Conservation (phyloP, 768 basidiomycete species). For the Mycena polygramma region DNA sequence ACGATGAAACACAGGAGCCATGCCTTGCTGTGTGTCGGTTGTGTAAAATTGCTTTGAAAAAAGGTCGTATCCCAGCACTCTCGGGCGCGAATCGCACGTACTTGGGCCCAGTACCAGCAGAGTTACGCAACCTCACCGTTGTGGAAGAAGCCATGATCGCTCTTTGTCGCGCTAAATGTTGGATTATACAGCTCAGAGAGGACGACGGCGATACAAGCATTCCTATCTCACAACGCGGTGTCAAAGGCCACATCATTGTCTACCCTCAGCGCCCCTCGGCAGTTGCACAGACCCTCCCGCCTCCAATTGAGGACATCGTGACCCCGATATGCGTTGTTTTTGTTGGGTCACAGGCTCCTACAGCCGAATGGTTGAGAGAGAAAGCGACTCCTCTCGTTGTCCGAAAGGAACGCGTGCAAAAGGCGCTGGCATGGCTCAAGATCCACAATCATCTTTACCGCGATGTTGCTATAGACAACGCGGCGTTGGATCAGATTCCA, state of each 20-base stretch:
- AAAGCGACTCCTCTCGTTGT: constrained; percentile 40
- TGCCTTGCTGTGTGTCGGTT: background rate
- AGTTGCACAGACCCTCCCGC: constrained; percentile 36
- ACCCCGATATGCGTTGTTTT: constrained; percentile 43
- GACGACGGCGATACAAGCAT: background rate
- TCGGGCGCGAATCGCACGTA: constrained; percentile 4
- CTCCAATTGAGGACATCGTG: constrained; percentile 37
- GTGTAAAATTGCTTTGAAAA: background rate
- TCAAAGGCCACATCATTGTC: constrained; percentile 43
- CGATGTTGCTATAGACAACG: background rate
- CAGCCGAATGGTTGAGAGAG: constrained; percentile 36
- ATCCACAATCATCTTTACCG: too few relatives aligned
- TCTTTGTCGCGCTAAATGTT: constrained; percentile 36
- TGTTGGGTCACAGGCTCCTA: constrained; percentile 36
- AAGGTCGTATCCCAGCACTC: background rate
- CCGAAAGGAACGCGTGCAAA: too few relatives aligned
- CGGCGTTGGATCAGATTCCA: background rate
- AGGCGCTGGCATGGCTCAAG: too few relatives aligned
- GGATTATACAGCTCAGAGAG: constrained; percentile 18
- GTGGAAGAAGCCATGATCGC: constrained; percentile 44
- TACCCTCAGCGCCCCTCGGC: constrained; percentile 41
- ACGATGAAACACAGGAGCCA: background rate
- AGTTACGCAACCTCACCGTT: constrained; percentile 30
- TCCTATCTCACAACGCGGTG: constrained; percentile 36
- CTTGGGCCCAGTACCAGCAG: constrained; percentile 3